Conservation (phyloP, 257 asterid species). For the Linaria vulgaris region DNA sequence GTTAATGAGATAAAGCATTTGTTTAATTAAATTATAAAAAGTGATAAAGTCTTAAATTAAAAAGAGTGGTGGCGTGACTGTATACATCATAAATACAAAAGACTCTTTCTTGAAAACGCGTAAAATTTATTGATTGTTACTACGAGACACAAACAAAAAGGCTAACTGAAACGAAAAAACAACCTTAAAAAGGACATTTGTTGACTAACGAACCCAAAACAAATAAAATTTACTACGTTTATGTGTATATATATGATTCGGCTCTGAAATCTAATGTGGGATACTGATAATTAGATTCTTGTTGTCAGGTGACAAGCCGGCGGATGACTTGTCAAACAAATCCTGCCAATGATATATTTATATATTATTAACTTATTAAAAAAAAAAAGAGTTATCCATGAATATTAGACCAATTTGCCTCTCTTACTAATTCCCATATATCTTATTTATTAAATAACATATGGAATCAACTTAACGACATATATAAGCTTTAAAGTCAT, state of each 20-base stretch:
- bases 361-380: too few species aligned
- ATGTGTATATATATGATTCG: not conserved
- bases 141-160: not conserved
- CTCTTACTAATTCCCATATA: too few species aligned
- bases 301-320: constrained; percentile 20
- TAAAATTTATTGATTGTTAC: not conserved
- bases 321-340: constrained; percentile 25
- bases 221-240: constrained; percentile 5
- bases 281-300: not conserved
- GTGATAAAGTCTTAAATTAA: too few species aligned
- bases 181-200: constrained; percentile 19
- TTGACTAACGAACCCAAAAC: constrained; percentile 22
- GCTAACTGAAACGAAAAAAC: constrained; percentile 20
- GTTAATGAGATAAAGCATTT: constrained; percentile 14
- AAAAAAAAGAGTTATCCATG: too few species aligned
- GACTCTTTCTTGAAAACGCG: constrained; percentile 50
- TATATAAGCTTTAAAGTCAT: not conserved
- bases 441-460: too few species aligned
- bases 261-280: constrained; percentile 1
- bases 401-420: too few species aligned
- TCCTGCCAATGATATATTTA: not conserved
- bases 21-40: too few species aligned
- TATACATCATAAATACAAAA: constrained; percentile 25
- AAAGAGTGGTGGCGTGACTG: constrained; percentile 23
- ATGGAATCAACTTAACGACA: not conserved